Conservation (phyloP, 495 filamentous ascomycete species). For the Aspergillus sclerotiicarbonarius region DNA sequence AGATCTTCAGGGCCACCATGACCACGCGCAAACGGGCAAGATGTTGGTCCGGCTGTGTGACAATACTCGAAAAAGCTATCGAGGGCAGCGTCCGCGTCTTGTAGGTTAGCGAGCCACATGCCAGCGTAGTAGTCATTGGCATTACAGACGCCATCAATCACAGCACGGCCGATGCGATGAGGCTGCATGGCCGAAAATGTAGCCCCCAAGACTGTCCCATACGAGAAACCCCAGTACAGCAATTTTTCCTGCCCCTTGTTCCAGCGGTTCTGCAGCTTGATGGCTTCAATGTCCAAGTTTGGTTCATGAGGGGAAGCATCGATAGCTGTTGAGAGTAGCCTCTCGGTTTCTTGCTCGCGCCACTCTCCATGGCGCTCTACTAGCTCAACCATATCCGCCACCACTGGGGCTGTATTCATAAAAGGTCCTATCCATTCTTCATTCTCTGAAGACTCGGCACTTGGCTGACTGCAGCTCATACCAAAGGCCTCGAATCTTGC, state of each 20-base stretch:
- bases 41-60: not conserved
- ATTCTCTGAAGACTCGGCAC: not conserved
- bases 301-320: not conserved
- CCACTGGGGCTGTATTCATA: conserved; percentile 1
- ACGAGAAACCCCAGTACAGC: conserved; percentile 3
- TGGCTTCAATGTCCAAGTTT: not conserved
- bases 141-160: conserved; percentile 2
- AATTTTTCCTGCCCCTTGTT: not conserved
- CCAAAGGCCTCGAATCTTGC: not conserved
- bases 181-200: conserved; percentile 3
- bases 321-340: not conserved
- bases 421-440: not conserved
- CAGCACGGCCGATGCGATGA: not conserved
- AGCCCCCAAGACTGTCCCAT: not conserved
- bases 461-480: not conserved
- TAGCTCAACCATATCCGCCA: conserved; percentile 7
- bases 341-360: not conserved
- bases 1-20: not conserved
- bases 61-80: not conserved
- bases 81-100: not conserved
- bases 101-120: not conserved
- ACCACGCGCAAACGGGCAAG: not conserved
- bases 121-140: not conserved
- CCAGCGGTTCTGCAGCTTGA: not conserved
- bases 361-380: conserved; percentile 7